Conservation (phyloP, 2,329 filamentous ascomycete genomes). For the Sporothrix dimorphospora region DNA sequence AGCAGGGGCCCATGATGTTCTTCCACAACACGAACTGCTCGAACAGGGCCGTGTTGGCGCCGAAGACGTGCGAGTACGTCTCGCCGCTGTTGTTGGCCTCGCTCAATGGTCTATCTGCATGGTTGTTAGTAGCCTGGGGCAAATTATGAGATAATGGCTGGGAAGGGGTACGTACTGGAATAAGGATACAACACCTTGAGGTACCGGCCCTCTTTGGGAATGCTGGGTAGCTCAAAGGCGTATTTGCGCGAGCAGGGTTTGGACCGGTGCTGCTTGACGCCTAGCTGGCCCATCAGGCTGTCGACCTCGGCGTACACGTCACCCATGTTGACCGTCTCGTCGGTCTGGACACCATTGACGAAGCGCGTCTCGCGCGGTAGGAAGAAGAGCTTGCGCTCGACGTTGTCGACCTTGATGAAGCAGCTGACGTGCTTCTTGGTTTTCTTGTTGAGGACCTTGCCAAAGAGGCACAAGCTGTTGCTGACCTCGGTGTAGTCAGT, state of each 20-base stretch:
- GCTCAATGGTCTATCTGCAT: constrained; percentile 65
- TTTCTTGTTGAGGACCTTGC: constrained; percentile 91
- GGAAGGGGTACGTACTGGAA: constrained; percentile 51
- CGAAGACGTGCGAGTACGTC: constrained; percentile 93
- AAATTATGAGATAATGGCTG: neutral
- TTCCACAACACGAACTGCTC: constrained; percentile 99
- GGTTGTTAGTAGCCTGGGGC: neutral
- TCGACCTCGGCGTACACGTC: constrained; percentile 93
- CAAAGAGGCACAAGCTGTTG: constrained; percentile 89
- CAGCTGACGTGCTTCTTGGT: constrained; percentile 81
- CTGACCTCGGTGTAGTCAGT: constrained; percentile 93
- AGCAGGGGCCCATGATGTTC: constrained; percentile 98
- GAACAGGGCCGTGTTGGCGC: constrained; percentile 89
- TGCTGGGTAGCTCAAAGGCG: constrained; percentile 85
- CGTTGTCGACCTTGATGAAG: constrained; percentile 95
- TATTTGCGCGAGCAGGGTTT: constrained; percentile 90
- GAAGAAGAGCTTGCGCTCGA: constrained; percentile 90
- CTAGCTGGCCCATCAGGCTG: constrained; percentile 81
- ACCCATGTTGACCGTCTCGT: constrained; percentile 80
- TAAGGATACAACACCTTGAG: constrained; percentile 97
- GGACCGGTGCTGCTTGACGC: constrained; percentile 89
- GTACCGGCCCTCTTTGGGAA: constrained; percentile 89
- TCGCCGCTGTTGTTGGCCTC: constrained; percentile 66
- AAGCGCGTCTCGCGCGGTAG: constrained; percentile 71
- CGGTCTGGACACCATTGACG: constrained; percentile 66